phyloP scores from a whole-genome alignment of 495 filamentous ascomycete genomes.

The Xylaria longipes region DNA sequence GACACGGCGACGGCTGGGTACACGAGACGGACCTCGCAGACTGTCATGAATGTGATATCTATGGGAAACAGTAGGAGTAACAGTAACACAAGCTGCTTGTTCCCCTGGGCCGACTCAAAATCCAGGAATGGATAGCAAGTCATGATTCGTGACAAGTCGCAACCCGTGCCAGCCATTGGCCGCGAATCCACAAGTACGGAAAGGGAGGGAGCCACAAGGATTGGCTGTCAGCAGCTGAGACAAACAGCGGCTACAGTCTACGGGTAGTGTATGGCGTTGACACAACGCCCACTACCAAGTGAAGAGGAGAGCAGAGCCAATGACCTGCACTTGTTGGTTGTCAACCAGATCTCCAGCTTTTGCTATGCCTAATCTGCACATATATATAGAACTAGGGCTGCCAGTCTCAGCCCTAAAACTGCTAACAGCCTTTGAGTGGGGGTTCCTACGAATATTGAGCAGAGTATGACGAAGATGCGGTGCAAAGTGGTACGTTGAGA shows the following conservation, averaged over 20 bases:
- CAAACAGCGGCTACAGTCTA: conserved; percentile 17
- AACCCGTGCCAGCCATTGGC: conserved; percentile 7
- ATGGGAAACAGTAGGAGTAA: not conserved
- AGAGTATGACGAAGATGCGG: not conserved
- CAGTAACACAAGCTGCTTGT: conserved; percentile 19
- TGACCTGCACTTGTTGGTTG: conserved; percentile 1
- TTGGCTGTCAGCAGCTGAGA: conserved; percentile 21
- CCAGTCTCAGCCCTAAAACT: not conserved
- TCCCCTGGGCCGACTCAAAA: conserved; percentile 5
- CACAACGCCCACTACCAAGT: not conserved
- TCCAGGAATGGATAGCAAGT: conserved; percentile 10
- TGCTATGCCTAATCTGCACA: not conserved
- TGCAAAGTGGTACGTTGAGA: not conserved
- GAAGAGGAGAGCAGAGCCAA: not conserved
- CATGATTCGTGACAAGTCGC: conserved; percentile 19
- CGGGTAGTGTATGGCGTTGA: not conserved
- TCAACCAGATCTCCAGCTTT: not conserved
- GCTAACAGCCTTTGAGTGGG: not conserved
- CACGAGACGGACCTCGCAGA: conserved; percentile 21
- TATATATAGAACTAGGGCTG: not conserved
- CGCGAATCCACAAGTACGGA: conserved; percentile 17
- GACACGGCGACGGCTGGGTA: conserved; percentile 24
- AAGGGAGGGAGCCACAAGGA: conserved; percentile 19
- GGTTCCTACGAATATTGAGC: not conserved
- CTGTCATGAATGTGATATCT: conserved; percentile 9